Evolutionary conservation across 176 grass and related monocot species (phyloP).

Genomic region (Tuctoria greenei): DNA sequence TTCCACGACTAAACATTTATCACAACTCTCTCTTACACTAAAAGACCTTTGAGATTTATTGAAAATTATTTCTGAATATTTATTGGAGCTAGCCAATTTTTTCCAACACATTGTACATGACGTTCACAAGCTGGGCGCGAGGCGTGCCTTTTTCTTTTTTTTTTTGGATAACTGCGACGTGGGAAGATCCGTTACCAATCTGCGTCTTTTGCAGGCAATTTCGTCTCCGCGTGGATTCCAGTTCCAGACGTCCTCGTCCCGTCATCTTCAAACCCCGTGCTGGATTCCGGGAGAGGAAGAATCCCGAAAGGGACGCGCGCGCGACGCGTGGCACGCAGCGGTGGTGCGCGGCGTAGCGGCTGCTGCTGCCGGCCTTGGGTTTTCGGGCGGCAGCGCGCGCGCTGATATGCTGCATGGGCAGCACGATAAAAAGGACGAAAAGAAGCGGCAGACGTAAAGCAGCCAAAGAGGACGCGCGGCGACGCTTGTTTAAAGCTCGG

Average conservation of each 20-base stretch:
- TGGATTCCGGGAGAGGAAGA: neutral
- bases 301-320: neutral
- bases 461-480: neutral
- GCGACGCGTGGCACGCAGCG: neutral
- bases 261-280: neutral
- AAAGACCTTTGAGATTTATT: no score
- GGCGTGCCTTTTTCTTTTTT: neutral
- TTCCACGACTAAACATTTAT: no score
- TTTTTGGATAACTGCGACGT: neutral
- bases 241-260: neutral
- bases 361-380: neutral
- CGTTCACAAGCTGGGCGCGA: no score
- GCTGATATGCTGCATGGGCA: neutral
- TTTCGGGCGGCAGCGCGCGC: no score
- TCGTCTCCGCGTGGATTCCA: no score
- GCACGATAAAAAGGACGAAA: slow-evolving; percentile 45
- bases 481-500: neutral
- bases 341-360: no score
- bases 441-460: neutral
- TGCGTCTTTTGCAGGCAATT: neutral
- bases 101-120: no score
- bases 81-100: no score
- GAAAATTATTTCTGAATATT: no score
- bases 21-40: no score
- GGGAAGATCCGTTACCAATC: neutral